These are phyloP conservation scores for Atkinsonella texensis DNA, from an alignment of 2,329 filamentous ascomycete species.

Conservation along the genomic window DNA sequence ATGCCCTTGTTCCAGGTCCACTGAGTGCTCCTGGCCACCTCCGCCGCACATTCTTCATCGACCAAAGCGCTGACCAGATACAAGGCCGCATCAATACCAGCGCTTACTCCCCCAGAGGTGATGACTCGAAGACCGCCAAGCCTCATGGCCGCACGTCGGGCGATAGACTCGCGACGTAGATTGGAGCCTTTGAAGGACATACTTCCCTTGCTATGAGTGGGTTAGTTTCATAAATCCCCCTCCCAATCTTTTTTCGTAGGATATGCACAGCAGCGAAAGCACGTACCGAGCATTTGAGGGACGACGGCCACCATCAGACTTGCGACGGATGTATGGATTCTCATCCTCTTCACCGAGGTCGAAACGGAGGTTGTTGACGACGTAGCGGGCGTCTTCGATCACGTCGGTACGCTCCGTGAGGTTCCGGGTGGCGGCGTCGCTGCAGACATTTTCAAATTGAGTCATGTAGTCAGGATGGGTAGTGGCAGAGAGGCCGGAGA, in stretches of 20 bases:
- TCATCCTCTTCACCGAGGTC: constrained; percentile 71
- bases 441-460: constrained; percentile 70
- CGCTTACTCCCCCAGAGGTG: constrained; percentile 66
- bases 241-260: neutral
- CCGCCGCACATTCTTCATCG: constrained; percentile 61
- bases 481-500: constrained; percentile 68
- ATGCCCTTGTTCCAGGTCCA: constrained; percentile 79
- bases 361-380: constrained; percentile 85
- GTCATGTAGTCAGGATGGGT: constrained; percentile 74
- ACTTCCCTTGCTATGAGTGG: constrained; percentile 58
- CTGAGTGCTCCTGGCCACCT: constrained; percentile 65
- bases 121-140: constrained; percentile 61
- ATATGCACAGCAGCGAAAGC: neutral
- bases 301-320: constrained; percentile 51
- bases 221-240: neutral
- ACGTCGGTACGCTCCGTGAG: constrained; percentile 70
- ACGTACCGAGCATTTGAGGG: constrained; percentile 49
- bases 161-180: constrained; percentile 65
- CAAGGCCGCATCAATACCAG: constrained; percentile 71
- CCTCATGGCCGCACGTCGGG: constrained; percentile 64
- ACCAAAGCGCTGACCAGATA: constrained; percentile 79
- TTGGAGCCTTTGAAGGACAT: constrained; percentile 69
- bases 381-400: constrained; percentile 68
- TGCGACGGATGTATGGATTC: constrained; percentile 72
- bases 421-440: constrained; percentile 57